Conservation (phyloP, 2,329 filamentous ascomycete genomes). For the Mycosphaerella sp. region DNA sequence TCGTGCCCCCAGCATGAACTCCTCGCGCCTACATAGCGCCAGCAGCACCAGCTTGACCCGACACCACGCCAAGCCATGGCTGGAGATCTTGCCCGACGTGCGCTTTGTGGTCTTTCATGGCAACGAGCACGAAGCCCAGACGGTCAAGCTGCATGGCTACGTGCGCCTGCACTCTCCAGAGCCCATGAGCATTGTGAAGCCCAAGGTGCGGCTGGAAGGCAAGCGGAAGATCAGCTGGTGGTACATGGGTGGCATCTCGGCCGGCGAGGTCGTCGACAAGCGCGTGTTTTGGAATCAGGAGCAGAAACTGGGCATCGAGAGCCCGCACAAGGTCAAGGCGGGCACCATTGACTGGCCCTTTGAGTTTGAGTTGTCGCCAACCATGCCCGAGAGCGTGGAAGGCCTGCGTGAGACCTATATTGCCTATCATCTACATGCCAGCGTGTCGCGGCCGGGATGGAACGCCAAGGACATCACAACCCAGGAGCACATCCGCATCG, state of each 20-base stretch:
- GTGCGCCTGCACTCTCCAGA: conserved; percentile 44
- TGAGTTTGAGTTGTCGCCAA: conserved; percentile 42
- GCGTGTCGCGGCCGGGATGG: conserved; percentile 71
- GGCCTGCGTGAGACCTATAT: conserved; percentile 80
- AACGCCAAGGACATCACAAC: conserved; percentile 80
- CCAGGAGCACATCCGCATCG: conserved; percentile 56
- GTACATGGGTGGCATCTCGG: conserved; percentile 34
- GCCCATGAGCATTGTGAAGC: conserved; percentile 43
- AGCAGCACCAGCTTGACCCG: conserved; percentile 6
- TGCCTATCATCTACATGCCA: conserved; percentile 85
- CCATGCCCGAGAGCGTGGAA: conserved; percentile 77
- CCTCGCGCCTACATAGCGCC: conserved; percentile 10
- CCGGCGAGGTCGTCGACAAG: conserved; percentile 42
- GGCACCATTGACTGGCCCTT: conserved; percentile 48
- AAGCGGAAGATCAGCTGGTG: conserved; percentile 43
- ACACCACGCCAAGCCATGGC: conserved; percentile 27
- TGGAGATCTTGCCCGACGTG: conserved; percentile 44
- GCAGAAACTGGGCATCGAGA: conserved; percentile 41
- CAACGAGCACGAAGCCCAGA: conserved; percentile 41
- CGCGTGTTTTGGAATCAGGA: conserved; percentile 43
- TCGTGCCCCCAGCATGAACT: conserved; percentile 27
- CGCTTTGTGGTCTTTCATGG: conserved; percentile 48
- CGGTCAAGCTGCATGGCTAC: conserved; percentile 42
- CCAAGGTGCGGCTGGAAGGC: conserved; percentile 44
- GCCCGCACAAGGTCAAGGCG: conserved; percentile 46